Conservation (phyloP, 371 early-diverging fungal genomes). For the Funneliformis caledonium region DNA sequence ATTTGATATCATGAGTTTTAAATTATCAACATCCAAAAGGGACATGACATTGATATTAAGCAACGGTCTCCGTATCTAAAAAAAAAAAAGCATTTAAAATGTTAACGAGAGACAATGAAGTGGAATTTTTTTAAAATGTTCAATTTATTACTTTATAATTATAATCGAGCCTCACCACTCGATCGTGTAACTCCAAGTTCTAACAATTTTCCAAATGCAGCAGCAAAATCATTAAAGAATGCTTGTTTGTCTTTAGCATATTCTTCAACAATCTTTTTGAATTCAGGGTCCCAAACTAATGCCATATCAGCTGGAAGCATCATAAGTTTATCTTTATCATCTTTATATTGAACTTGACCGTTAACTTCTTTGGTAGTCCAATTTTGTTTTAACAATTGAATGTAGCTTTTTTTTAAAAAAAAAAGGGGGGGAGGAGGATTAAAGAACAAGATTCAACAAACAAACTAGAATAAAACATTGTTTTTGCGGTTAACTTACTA, state of each 20-base stretch:
- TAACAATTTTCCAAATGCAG: slow-evolving; percentile 78
- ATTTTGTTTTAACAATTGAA: slow-evolving; percentile 63
- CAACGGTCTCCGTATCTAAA: neutral
- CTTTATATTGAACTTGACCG: slow-evolving; percentile 76
- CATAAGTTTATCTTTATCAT: slow-evolving; percentile 75
- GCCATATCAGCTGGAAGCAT: slow-evolving; percentile 92
- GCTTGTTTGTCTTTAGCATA: slow-evolving; percentile 79
- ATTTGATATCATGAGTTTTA: too few relatives aligned
- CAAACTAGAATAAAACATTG: slow-evolving; percentile 16
- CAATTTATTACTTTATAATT: neutral
- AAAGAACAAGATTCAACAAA: slow-evolving; percentile 52
- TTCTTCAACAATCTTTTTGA: slow-evolving; percentile 73
- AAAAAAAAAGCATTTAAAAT: neutral
- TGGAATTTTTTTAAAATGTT: neutral
- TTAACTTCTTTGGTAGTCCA: slow-evolving; percentile 71
- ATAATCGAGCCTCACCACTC: slow-evolving; percentile 14
- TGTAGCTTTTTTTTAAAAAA: slow-evolving; percentile 53
- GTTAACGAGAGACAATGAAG: neutral
- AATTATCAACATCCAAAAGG: too few relatives aligned
- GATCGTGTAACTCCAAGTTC: slow-evolving; percentile 74
- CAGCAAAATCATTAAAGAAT: slow-evolving; percentile 83
- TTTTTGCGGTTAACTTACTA: slow-evolving; percentile 54
- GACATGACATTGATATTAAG: too few relatives aligned
- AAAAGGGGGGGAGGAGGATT: neutral
- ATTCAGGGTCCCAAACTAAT: slow-evolving; percentile 62